Evolutionary conservation across 2,329 filamentous ascomycete genomes (phyloP).

Genomic region (Trichoderma aggressivum): DNA sequence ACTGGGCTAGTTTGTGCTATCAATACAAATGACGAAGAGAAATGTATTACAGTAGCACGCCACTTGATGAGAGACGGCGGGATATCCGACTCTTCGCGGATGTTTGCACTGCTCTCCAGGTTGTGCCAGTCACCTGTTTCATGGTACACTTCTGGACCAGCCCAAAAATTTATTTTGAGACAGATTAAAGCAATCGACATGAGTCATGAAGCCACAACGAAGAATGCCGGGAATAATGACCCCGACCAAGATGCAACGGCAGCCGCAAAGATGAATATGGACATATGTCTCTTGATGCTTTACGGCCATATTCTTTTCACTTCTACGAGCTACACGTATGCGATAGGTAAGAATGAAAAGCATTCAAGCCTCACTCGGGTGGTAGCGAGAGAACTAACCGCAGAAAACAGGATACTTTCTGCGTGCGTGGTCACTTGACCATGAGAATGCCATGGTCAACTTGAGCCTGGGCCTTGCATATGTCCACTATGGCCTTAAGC

Average conservation of each 20-base stretch:
- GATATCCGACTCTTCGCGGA: slow-evolving; percentile 78
- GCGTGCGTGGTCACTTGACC: slow-evolving; percentile 69
- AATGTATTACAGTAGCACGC: slow-evolving; percentile 68
- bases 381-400: not conserved
- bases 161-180: slow-evolving; percentile 86
- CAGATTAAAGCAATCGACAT: slow-evolving; percentile 88
- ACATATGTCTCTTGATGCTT: slow-evolving; percentile 77
- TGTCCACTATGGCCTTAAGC: slow-evolving; percentile 83
- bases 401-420: slow-evolving; percentile 69
- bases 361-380: not conserved
- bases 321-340: slow-evolving; percentile 77
- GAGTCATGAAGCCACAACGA: slow-evolving; percentile 43
- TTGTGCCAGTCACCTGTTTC: slow-evolving; percentile 69
- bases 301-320: slow-evolving; percentile 89
- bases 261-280: slow-evolving; percentile 46
- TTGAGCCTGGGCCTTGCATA: slow-evolving; percentile 81
- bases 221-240: slow-evolving; percentile 26
- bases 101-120: slow-evolving; percentile 75
- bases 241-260: not conserved
- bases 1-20: slow-evolving; percentile 69
- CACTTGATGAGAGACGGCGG: slow-evolving; percentile 82
- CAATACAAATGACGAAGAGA: slow-evolving; percentile 73
- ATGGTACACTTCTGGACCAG: slow-evolving; percentile 76
- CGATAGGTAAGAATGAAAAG: slow-evolving; percentile 58
- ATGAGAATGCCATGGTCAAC: slow-evolving; percentile 72